Conservation (phyloP, 2,329 filamentous ascomycete species). For the Sclerotinia trifoliorum region DNA sequence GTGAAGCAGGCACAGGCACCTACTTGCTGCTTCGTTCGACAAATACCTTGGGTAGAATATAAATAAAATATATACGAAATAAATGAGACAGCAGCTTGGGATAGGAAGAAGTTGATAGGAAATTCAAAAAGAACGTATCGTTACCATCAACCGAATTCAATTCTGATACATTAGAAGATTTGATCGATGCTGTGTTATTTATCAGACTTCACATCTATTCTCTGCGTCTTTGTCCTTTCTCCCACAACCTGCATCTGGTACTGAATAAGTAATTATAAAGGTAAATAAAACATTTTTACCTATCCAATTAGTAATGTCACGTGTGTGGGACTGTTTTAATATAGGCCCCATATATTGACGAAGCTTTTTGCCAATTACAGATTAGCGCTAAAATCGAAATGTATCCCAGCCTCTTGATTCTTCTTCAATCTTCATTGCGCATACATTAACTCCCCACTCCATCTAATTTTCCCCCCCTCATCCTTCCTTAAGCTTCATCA, state of each 20-base stretch:
- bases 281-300: too few relatives aligned
- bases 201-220: background rate
- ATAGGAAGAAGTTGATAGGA: background rate
- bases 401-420: slow-evolving; percentile 23
- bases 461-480: background rate
- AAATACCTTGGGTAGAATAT: background rate
- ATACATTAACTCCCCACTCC: slow-evolving; percentile 14
- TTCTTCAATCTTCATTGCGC: slow-evolving; percentile 17
- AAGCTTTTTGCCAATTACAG: background rate
- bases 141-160: background rate
- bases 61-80: background rate
- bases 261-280: background rate
- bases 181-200: background rate
- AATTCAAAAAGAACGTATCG: background rate
- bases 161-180: background rate
- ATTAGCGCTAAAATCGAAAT: slow-evolving; percentile 3
- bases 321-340: background rate
- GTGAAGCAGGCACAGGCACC: background rate
- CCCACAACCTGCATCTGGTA: background rate
- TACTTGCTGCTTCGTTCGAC: background rate
- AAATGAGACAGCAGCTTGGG: too few relatives aligned
- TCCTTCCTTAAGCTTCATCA: slow-evolving; percentile 12
- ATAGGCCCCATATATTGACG: background rate
- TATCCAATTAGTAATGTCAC: background rate
- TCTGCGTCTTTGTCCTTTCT: background rate